phyloP scores from a whole-genome alignment of 2,329 filamentous ascomycete genomes.

The Thermomyces lanuginosus region DNA sequence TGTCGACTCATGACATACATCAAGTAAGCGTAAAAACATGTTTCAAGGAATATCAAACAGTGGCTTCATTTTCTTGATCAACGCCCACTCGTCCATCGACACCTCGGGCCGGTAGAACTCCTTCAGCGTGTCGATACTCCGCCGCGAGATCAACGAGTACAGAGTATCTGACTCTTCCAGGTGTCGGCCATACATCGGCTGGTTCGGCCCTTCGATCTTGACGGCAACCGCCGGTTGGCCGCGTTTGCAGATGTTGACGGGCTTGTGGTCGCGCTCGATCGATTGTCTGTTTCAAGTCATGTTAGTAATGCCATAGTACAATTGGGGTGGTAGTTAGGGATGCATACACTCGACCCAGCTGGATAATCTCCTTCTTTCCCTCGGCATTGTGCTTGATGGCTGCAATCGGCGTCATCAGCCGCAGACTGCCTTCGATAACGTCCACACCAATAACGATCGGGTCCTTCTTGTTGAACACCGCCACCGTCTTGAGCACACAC shows the following conservation, averaged over 20 bases:
- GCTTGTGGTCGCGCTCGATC: slow-evolving; percentile 96
- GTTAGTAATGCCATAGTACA: slow-evolving; percentile 10
- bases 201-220: slow-evolving; percentile 89
- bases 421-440: slow-evolving; percentile 75
- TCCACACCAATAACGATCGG: slow-evolving; percentile 94
- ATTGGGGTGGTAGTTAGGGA: slow-evolving; percentile 1
- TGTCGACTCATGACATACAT: too few relatives aligned
- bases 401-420: slow-evolving; percentile 76
- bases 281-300: slow-evolving; percentile 47
- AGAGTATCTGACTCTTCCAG: slow-evolving; percentile 79
- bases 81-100: slow-evolving; percentile 77
- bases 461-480: slow-evolving; percentile 95
- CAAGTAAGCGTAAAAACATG: slow-evolving; percentile 2
- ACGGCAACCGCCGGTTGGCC: slow-evolving; percentile 93
- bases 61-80: slow-evolving; percentile 91
- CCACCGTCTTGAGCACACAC: slow-evolving; percentile 74
- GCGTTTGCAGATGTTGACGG: slow-evolving; percentile 80
- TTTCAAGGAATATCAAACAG: slow-evolving; percentile 68
- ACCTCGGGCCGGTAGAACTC: slow-evolving; percentile 86
- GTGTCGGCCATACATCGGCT: slow-evolving; percentile 87
- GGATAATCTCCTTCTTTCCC: slow-evolving; percentile 66
- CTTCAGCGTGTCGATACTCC: slow-evolving; percentile 88
- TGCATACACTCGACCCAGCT: slow-evolving; percentile 81
- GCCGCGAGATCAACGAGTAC: slow-evolving; percentile 74
- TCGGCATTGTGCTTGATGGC: slow-evolving; percentile 73